These are phyloP conservation scores for Aspergillus versicolor DNA, from an alignment of 2,329 filamentous ascomycete genomes.

Conservation along the genomic window DNA sequence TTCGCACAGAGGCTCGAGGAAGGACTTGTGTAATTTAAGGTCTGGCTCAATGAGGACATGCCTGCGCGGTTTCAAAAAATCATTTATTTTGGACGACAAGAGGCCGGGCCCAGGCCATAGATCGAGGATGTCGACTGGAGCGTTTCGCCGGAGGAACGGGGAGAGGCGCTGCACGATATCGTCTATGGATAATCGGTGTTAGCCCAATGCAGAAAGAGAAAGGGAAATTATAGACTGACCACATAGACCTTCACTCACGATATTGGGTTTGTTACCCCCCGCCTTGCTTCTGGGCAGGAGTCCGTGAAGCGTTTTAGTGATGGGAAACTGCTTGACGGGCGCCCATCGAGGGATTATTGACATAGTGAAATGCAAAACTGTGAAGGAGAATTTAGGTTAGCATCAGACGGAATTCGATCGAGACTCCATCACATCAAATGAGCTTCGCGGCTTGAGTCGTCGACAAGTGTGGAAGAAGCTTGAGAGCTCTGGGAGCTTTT, in stretches of 20 bases:
- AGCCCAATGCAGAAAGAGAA: not conserved
- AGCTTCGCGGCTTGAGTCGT: not conserved
- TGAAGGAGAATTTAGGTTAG: not conserved
- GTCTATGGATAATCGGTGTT: constrained; percentile 43
- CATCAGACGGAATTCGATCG: not conserved
- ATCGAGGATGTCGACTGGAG: constrained; percentile 82
- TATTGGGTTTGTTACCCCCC: constrained; percentile 17
- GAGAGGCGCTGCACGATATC: constrained; percentile 70
- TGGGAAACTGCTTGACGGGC: constrained; percentile 21
- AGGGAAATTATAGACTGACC: constrained; percentile 24
- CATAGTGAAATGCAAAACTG: not conserved
- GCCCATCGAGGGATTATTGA: constrained; percentile 19
- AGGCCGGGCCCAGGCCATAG: constrained; percentile 77
- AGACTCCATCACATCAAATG: not conserved
- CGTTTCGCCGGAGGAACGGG: constrained; percentile 65
- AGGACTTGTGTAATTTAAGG: constrained; percentile 55
- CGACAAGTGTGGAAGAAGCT: not conserved
- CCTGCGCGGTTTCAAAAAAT: constrained; percentile 71
- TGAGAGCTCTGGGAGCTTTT: not conserved
- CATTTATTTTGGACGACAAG: constrained; percentile 75
- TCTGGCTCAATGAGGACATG: constrained; percentile 83
- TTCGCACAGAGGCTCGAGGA: constrained; percentile 60
- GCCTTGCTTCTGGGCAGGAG: constrained; percentile 5
- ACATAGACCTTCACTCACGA: constrained; percentile 34
- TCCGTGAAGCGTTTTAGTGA: constrained; percentile 19